Conservation (phyloP, 148 eudicot species). For the Heliosperma pusillum region DNA sequence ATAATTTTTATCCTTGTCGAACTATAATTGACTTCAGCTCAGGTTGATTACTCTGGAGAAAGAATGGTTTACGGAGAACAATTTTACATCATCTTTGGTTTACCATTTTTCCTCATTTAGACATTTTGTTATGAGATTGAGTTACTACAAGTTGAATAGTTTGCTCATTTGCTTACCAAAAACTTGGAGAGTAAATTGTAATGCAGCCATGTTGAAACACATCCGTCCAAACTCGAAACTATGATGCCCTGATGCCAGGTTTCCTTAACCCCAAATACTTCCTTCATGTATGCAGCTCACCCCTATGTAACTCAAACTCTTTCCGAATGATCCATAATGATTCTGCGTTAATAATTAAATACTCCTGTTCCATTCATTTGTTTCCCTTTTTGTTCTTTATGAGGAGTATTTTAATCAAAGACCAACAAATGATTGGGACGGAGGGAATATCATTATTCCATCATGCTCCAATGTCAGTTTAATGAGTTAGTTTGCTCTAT, state of each 20-base stretch:
- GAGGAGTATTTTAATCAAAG: too few relatives aligned
- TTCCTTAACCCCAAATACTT: too few relatives aligned
- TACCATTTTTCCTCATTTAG: background rate
- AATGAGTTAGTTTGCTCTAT: background rate
- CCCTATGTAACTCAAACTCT: too few relatives aligned
- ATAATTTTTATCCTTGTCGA: slow-evolving; percentile 16
- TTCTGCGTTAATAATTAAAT: too few relatives aligned
- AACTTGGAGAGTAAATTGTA: too few relatives aligned
- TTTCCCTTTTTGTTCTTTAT: too few relatives aligned
- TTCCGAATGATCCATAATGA: background rate
- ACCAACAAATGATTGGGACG: too few relatives aligned
- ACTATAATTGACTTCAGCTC: slow-evolving; percentile 16
- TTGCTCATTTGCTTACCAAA: background rate
- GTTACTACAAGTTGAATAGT: slow-evolving; percentile 6
- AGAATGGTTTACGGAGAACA: background rate
- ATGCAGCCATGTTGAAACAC: background rate
- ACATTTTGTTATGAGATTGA: background rate
- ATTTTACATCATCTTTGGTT: background rate
- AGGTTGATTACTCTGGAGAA: slow-evolving; percentile 10
- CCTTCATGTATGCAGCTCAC: too few relatives aligned
- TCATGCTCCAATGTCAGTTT: too few relatives aligned
- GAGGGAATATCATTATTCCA: too few relatives aligned
- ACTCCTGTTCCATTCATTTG: too few relatives aligned
- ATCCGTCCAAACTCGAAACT: background rate
- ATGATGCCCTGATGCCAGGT: too few relatives aligned